These are phyloP conservation scores for Colletotrichum cuscutae DNA, from an alignment of 2,329 filamentous ascomycete species.

Conservation along the genomic window DNA sequence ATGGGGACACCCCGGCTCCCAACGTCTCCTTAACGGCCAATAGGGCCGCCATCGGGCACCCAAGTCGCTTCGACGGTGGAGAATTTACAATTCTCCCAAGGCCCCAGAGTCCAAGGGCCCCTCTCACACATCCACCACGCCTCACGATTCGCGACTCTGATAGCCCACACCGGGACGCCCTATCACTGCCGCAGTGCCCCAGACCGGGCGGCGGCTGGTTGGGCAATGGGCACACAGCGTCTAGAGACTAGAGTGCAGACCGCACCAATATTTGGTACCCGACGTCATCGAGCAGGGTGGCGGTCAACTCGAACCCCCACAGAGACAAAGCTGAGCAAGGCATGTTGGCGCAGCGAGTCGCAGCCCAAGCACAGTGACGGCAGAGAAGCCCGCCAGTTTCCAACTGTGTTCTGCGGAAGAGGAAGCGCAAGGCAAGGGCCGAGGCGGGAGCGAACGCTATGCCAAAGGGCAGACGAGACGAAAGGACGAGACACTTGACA, in stretches of 20 bases:
- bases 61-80: slow-evolving; percentile 16
- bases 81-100: slow-evolving; percentile 5
- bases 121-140: not conserved
- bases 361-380: slow-evolving; percentile 2
- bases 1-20: slow-evolving; percentile 12
- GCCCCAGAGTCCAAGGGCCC: slow-evolving; percentile 12
- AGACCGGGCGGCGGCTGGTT: slow-evolving; percentile 10
- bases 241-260: not conserved
- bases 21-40: not conserved
- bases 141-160: not conserved
- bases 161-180: not conserved
- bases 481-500: slow-evolving; percentile 1
- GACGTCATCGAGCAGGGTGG: slow-evolving; percentile 34
- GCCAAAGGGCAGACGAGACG: slow-evolving; percentile 11
- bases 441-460: not conserved
- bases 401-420: not conserved
- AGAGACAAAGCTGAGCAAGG: not conserved
- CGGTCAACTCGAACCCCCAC: slow-evolving; percentile 25
- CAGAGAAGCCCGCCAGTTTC: not conserved
- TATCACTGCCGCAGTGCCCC: slow-evolving; percentile 10
- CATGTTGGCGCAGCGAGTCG: not conserved
- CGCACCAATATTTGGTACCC: slow-evolving; percentile 20
- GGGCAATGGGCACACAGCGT: slow-evolving; percentile 5
- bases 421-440: not conserved
- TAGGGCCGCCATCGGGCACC: slow-evolving; percentile 32